Conservation (phyloP, 2,329 filamentous ascomycete species). For the Penicillium rolfsii region DNA sequence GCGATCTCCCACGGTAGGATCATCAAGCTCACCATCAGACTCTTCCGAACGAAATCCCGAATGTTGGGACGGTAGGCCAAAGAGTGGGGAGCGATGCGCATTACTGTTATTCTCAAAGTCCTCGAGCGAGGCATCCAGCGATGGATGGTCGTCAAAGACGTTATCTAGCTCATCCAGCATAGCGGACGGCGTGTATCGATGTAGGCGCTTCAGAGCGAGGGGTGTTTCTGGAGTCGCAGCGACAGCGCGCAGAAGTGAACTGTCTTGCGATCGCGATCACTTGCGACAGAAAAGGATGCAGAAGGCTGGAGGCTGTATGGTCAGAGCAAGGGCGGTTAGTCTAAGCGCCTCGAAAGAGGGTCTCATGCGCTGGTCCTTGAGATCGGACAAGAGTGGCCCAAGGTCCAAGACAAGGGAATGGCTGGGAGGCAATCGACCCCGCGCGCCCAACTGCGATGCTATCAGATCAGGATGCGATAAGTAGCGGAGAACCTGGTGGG, state of each 20-base stretch:
- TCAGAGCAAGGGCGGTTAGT: constrained; percentile 23
- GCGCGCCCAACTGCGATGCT: constrained; percentile 28
- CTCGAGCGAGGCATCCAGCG: constrained; percentile 62
- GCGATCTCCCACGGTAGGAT: constrained; percentile 49
- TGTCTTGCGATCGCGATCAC: constrained; percentile 15
- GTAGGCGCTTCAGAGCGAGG: constrained; percentile 29
- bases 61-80: constrained; percentile 61
- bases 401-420: constrained; percentile 12
- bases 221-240: constrained; percentile 22
- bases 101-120: constrained; percentile 62
- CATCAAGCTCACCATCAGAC: constrained; percentile 48
- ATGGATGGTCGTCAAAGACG: constrained; percentile 61
- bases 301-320: constrained; percentile 2
- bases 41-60: constrained; percentile 64
- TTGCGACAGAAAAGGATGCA: constrained; percentile 4
- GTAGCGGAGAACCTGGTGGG: neutral
- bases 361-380: constrained; percentile 19
- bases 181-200: constrained; percentile 41
- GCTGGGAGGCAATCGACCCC: constrained; percentile 28
- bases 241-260: constrained; percentile 23
- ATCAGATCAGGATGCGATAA: constrained; percentile 9
- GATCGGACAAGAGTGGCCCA: constrained; percentile 9
- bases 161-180: constrained; percentile 54
- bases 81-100: constrained; percentile 53
- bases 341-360: constrained; percentile 15